phyloP scores from a whole-genome alignment of 139 green algal genomes.

The Chlamydomonas asymmetrica region DNA sequence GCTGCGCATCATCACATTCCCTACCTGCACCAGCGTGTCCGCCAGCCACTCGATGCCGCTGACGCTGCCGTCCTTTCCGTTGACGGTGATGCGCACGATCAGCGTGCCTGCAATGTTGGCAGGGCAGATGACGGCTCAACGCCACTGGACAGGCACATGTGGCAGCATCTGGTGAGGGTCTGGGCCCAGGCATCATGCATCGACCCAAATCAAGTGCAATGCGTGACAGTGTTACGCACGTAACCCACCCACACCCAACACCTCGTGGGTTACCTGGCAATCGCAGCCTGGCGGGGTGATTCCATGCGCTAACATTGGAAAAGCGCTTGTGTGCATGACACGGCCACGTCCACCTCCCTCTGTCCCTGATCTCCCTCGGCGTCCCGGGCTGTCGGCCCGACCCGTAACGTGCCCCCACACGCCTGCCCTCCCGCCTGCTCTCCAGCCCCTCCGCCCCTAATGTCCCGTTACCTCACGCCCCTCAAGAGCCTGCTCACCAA shows the following conservation, averaged over 20 bases:
- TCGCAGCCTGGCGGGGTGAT: background rate
- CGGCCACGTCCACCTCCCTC: too few relatives aligned
- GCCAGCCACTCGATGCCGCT: constrained; percentile 3
- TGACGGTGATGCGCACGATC: constrained; percentile 28
- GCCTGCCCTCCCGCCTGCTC: too few relatives aligned
- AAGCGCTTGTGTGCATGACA: too few relatives aligned
- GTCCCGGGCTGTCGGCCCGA: too few relatives aligned
- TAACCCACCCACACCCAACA: background rate
- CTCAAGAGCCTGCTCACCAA: background rate
- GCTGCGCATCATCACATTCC: too few relatives aligned
- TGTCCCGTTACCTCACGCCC: background rate
- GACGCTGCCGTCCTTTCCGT: background rate
- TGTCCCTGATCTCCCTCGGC: too few relatives aligned
- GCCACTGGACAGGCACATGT: constrained; percentile 1
- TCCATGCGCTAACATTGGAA: too few relatives aligned
- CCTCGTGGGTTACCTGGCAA: background rate
- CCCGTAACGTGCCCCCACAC: too few relatives aligned
- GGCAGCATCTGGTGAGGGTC: background rate
- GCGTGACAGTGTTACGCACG: background rate
- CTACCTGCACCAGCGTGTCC: constrained; percentile 32
- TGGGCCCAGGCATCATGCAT: background rate
- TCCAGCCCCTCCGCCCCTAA: too few relatives aligned
- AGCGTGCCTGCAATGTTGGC: constrained; percentile 38
- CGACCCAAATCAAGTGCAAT: background rate
- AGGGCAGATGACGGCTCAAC: constrained; percentile 5